These are phyloP conservation scores for Shiraia sp. DNA, from an alignment of 2,329 filamentous ascomycete genomes.

Conservation along the genomic window DNA sequence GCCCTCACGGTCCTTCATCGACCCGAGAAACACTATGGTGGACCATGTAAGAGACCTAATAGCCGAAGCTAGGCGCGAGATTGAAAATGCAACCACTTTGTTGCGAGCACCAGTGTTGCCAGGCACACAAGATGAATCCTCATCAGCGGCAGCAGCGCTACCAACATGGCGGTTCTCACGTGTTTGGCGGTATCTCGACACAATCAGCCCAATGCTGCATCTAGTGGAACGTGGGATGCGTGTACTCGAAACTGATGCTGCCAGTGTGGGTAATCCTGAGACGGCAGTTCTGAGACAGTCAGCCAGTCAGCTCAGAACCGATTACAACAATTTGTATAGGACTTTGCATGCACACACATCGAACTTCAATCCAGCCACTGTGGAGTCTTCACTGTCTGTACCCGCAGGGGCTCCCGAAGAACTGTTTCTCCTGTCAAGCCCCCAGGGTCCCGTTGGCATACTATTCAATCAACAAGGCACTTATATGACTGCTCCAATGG, in stretches of 20 bases:
- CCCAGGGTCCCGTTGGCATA: constrained; percentile 42
- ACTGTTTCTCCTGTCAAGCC: constrained; percentile 42
- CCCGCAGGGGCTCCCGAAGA: constrained; percentile 27
- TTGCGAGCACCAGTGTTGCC: constrained; percentile 19
- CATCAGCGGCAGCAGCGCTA: constrained; percentile 2
- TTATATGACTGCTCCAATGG: constrained; percentile 38
- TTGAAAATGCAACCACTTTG: constrained; percentile 35
- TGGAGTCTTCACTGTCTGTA: constrained; percentile 10
- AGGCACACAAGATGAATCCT: constrained; percentile 2
- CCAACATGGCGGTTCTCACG: constrained; percentile 36
- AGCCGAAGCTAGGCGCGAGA: constrained; percentile 33
- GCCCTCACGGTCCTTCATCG: constrained; percentile 12
- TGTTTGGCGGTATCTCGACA: constrained; percentile 31
- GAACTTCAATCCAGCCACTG: too few relatives aligned
- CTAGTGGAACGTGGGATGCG: constrained; percentile 31
- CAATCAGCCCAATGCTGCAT: constrained; percentile 27
- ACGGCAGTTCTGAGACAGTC: constrained; percentile 34
- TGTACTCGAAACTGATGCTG: constrained; percentile 23
- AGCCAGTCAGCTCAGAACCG: constrained; percentile 29
- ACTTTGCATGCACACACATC: constrained; percentile 23
- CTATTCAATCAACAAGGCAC: constrained; percentile 42
- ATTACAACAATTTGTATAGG: constrained; percentile 26
- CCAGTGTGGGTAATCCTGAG: constrained; percentile 33
- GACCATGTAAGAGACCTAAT: constrained; percentile 26
- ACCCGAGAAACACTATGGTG: constrained; percentile 21